Conservation (phyloP, 768 basidiomycete genomes). For the Naganishia vaughanmartiniae region DNA sequence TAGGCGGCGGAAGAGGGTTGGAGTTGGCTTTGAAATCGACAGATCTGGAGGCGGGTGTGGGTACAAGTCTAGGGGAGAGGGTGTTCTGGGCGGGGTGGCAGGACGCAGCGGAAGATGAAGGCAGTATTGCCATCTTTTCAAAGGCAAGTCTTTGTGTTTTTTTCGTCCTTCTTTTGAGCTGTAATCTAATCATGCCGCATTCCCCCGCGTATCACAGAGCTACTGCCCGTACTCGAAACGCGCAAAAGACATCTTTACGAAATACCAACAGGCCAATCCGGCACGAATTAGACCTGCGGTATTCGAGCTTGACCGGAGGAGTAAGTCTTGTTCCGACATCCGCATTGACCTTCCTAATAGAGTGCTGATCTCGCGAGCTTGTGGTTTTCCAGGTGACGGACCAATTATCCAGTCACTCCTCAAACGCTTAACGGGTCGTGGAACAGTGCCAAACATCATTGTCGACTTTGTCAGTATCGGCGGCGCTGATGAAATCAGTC, state of each 20-base stretch:
- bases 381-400: constrained; percentile 41
- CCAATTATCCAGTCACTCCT: constrained; percentile 45
- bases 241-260: constrained; percentile 46
- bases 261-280: constrained; percentile 37
- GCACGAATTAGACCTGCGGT: constrained; percentile 42
- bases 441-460: constrained; percentile 52
- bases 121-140: constrained; percentile 43
- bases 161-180: not conserved
- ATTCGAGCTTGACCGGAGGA: constrained; percentile 50
- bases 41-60: not conserved
- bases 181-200: not conserved
- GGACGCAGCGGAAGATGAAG: constrained; percentile 15
- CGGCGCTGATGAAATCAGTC: constrained; percentile 51
- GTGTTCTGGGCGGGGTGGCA: constrained; percentile 24
- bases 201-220: constrained; percentile 34
- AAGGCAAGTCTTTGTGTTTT: constrained; percentile 41
- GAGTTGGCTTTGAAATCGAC: constrained; percentile 4
- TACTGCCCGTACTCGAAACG: constrained; percentile 52
- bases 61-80: constrained; percentile 8
- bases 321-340: constrained; percentile 35
- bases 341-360: not conserved
- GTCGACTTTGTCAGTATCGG: constrained; percentile 49
- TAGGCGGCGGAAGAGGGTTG: constrained; percentile 2
- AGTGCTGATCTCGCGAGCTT: not conserved
- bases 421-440: constrained; percentile 46